Base-by-base conservation (phyloP, 2,329 filamentous ascomycete species). In the Plenodomus tracheiphilus region DNA sequence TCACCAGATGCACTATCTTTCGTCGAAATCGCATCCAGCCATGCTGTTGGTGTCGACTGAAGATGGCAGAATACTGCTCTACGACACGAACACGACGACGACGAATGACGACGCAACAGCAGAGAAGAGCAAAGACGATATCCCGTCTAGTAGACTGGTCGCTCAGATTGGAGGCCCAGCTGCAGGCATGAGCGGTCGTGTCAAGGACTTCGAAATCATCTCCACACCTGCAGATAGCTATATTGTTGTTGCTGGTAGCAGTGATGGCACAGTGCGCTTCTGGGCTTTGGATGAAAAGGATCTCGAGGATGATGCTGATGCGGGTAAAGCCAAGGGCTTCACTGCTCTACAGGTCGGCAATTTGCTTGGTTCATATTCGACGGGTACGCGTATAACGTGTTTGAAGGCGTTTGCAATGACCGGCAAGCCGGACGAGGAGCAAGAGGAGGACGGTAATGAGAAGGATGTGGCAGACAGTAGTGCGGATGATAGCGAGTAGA, bases 301-400 rank as follows among this genome's bases (percentile, higher is more conserved):
- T 3, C 50, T 74, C 8, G 34, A 58, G 28, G 51, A 40, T 2
- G 47, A 43, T 7, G 52, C 38, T 2, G 54, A 51, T 7, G 44
- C 38, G 4, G 55, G 54, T 8, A 47, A 61, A 38, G 54, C 47
- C 17, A 54, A 55, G 36, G 61, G 58, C 4, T 66, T 66, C 34
- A 60, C 64, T 6, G 62, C 70, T 7, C 66, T 58, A 22, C 80
- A 84, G 54, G 71, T 89, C 18, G 91, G 89, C 22, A 80, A 75
- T 56, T 69, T 95, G 46, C 69, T 96, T 38, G 91, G 86, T 15
- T 85, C 82, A 25, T 94, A 94, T 65, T 87, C 92, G 72, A 96
- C 92, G 18, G 85, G 87, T 39, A 92, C 93, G 69, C 81, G 94
- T 47, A 91, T 97, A 59, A 97, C 92, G 32, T 97, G 94, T 69